Evolutionary conservation across 495 filamentous ascomycete genomes (phyloP).

Genomic region (Neurospora tetraspora): DNA sequence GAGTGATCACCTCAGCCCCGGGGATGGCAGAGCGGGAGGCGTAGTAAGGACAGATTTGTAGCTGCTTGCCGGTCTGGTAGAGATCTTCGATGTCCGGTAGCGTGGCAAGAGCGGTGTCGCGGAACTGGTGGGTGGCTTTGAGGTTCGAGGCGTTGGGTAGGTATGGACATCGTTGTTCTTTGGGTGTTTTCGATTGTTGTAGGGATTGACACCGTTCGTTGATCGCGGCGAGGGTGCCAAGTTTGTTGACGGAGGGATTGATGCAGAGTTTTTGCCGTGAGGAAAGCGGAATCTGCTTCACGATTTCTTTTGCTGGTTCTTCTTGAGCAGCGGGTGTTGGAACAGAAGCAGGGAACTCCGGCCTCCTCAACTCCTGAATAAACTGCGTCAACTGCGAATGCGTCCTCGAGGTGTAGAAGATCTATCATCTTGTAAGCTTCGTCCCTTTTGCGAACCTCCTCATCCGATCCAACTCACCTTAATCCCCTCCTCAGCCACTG

Average conservation of each 20-base stretch:
- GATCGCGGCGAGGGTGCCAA: constrained; percentile 70
- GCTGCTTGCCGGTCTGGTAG: constrained; percentile 59
- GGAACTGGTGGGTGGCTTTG: constrained; percentile 61
- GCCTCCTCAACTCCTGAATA: constrained; percentile 78
- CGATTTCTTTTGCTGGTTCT: constrained; percentile 41
- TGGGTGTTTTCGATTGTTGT: constrained; percentile 61
- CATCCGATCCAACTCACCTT: constrained; percentile 36
- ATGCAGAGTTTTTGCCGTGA: constrained; percentile 92
- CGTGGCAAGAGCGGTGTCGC: constrained; percentile 78
- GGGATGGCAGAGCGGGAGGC: constrained; percentile 75
- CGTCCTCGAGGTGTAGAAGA: constrained; percentile 90
- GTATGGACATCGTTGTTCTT: constrained; percentile 47
- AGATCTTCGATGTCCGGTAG: constrained; percentile 93
- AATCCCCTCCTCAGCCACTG: constrained; percentile 46
- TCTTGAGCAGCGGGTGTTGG: constrained; percentile 17
- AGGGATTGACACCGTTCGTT: constrained; percentile 93
- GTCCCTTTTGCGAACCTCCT: not conserved
- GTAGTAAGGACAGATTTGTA: constrained; percentile 92
- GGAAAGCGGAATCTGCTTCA: constrained; percentile 83
- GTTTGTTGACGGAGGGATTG: constrained; percentile 64
- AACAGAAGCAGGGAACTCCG: constrained; percentile 55
- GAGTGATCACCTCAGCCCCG: constrained; percentile 83
- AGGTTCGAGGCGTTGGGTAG: constrained; percentile 70
- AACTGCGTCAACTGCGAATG: constrained; percentile 95
- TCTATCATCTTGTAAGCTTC: constrained; percentile 28